phyloP scores from a whole-genome alignment of 768 basidiomycete species.

The Leccinum pellstonianum region DNA sequence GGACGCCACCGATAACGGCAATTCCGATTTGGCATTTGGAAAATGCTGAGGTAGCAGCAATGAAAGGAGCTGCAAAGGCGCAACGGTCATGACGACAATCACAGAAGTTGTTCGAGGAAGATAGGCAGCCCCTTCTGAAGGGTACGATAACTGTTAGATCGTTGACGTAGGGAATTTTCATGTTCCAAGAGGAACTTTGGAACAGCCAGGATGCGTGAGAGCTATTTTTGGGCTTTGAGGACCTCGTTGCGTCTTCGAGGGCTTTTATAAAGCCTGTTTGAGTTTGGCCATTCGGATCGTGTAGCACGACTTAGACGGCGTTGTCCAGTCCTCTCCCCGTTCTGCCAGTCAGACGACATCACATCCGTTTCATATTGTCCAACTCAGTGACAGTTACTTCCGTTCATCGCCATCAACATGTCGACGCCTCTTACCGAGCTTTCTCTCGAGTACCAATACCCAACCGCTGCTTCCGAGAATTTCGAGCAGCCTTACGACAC shows the following conservation, averaged over 20 bases:
- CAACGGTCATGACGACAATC: slow-evolving; percentile 25
- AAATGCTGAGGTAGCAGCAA: slow-evolving; percentile 11
- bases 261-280: slow-evolving; percentile 22
- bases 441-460: slow-evolving; percentile 18
- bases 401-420: slow-evolving; percentile 19
- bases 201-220: slow-evolving; percentile 19
- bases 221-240: slow-evolving; percentile 21
- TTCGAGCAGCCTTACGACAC: slow-evolving; percentile 27
- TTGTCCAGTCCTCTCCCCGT: slow-evolving; percentile 14
- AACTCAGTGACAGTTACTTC: slow-evolving; percentile 17
- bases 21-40: slow-evolving; percentile 25
- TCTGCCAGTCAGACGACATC: slow-evolving; percentile 3
- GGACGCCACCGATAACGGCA: slow-evolving; percentile 29
- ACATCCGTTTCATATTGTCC: slow-evolving; percentile 28
- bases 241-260: slow-evolving; percentile 26
- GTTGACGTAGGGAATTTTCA: slow-evolving; percentile 16
- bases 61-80: slow-evolving; percentile 14
- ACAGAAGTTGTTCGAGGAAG: slow-evolving; percentile 21
- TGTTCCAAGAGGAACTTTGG: slow-evolving; percentile 20
- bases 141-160: slow-evolving; percentile 13
- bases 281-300: slow-evolving; percentile 14
- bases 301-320: slow-evolving; percentile 11
- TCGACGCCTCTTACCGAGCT: slow-evolving; percentile 24
- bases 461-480: slow-evolving; percentile 7
- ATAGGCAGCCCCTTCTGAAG: background rate